Base-by-base conservation (phyloP, 2,329 filamentous ascomycete genomes). In the Podosphaera xanthii region DNA sequence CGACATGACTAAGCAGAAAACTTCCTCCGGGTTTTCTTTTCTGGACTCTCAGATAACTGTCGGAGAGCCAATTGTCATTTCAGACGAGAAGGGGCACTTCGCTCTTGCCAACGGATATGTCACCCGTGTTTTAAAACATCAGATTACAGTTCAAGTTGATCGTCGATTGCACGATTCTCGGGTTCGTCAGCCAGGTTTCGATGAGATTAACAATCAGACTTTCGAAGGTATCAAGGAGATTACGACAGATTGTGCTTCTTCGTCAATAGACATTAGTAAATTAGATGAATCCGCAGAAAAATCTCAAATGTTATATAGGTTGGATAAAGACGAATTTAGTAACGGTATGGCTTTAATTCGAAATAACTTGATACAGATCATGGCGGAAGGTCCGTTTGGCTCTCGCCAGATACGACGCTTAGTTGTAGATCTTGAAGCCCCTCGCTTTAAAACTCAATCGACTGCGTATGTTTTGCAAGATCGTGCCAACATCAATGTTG, bases 261-360 rank as follows among this genome's bases (percentile, higher is more conserved):
- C 75, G 33, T 73, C 78, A 42, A 73, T 79, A 60, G 74, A 76
- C 4, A 8, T 30, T 6, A 22, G 36, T n/a, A 34, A 59, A 38
- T 1, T 12, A 35, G 71, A 78, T 48, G 74, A 72, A 35, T 77
- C 74, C 63, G 74, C 76, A 63, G 74, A 76, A 60, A 74, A 76
- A 60, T 70, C 77, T 3, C 79, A 79, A 3, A 72, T 85, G 4
- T 76, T 81, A 56, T 98, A 95, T 66, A 84, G 92, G 33, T 75
- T 98, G 3, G 92, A 98, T 71, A 96, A 96, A 69, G 92, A 98
- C 66, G 92, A 98, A 68, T 98, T 98, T 71, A 94, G 88, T 71
- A 97, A 94, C 66, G 92, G 92, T 60, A 94, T 98, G 87, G 89
- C 92, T 2, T 85, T 86, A 36, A 87, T 95, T 53, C 83, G 92